Evolutionary conservation across 2,329 filamentous ascomycete genomes (phyloP).

Genomic region (Sarocladium kiliense): DNA sequence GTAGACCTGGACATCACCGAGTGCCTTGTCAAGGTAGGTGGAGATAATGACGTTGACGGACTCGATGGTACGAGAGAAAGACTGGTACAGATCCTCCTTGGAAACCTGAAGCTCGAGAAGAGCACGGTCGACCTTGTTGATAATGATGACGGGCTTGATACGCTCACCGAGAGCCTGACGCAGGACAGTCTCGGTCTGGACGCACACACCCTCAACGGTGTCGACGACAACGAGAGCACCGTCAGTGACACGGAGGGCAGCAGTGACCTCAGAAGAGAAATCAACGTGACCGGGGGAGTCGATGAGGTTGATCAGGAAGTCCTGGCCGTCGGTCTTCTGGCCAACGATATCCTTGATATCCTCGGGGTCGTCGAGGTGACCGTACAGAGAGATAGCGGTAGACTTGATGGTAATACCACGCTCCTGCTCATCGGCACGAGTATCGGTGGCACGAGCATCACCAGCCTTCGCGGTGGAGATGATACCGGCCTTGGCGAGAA

Average conservation of each 20-base stretch:
- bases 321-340: constrained; percentile 82
- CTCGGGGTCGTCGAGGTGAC: constrained; percentile 71
- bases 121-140: constrained; percentile 99
- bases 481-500: constrained; percentile 98
- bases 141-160: constrained; percentile 99
- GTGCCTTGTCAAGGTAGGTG: constrained; percentile 94
- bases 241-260: constrained; percentile 98
- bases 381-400: constrained; percentile 97
- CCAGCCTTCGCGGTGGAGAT: constrained; percentile 97
- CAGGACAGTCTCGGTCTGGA: constrained; percentile 99
- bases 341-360: constrained; percentile 92
- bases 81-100: constrained; percentile 99
- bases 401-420: constrained; percentile 99
- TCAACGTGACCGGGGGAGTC: constrained; percentile 99
- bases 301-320: constrained; percentile 99
- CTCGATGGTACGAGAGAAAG: constrained; percentile 98
- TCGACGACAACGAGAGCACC: constrained; percentile 99
- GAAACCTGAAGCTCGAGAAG: constrained; percentile 97
- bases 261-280: constrained; percentile 99
- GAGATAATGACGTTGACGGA: constrained; percentile 99
- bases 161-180: constrained; percentile 99
- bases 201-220: constrained; percentile 99
- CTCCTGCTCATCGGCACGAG: constrained; percentile 95
- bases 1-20: constrained; percentile 98
- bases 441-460: constrained; percentile 94